A percentile compares a stretch with the other conserved stretches of the same genome.
Evolutionary conservation across 257 asterid species (phyloP).

Genomic region (Haberlea rhodopensis): DNA sequence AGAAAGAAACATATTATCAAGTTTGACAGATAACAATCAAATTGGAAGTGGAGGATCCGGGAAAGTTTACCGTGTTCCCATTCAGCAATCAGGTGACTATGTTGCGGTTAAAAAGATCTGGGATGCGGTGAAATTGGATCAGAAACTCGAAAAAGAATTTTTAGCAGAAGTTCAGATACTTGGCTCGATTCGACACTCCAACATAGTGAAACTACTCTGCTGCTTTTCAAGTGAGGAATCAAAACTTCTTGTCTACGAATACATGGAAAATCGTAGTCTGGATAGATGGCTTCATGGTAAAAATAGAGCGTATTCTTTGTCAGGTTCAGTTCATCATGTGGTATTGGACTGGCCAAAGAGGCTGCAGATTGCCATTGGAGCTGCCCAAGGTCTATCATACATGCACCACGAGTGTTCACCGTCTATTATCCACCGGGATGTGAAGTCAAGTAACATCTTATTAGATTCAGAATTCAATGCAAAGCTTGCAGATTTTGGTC

Average conservation of each 20-base stretch:
- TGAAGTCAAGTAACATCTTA: conserved; percentile 49
- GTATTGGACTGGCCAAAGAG: conserved; percentile 56
- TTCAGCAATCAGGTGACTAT: conserved; percentile 36
- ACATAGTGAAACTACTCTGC: conserved; percentile 76
- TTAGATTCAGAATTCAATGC: conserved; percentile 48
- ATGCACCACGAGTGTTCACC: conserved; percentile 56
- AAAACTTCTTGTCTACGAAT: conserved; percentile 74
- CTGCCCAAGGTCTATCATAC: conserved; percentile 54
- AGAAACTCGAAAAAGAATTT: conserved; percentile 59
- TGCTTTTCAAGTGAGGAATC: conserved; percentile 58
- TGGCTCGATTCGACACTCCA: conserved; percentile 65
- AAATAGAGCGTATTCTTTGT: conserved; percentile 19
- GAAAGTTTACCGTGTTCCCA: conserved; percentile 62
- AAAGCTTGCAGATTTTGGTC: conserved; percentile 59
- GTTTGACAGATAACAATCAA: conserved; percentile 48
- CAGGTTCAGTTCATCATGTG: conserved; percentile 40
- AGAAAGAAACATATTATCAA: conserved; percentile 48
- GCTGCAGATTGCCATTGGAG: conserved; percentile 53
- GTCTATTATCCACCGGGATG: conserved; percentile 49
- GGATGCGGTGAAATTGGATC: conserved; percentile 42
- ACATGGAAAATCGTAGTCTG: conserved; percentile 72
- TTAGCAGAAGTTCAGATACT: conserved; percentile 65
- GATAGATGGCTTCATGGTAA: conserved; percentile 73
- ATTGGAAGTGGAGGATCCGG: conserved; percentile 94
- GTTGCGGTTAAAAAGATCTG: conserved; percentile 82